A percentile compares a stretch with the other conserved stretches of the same genome.
These are phyloP conservation scores for Candida sakaeoensis DNA, from an alignment of 805 yeast genomes.

Conservation along the genomic window DNA sequence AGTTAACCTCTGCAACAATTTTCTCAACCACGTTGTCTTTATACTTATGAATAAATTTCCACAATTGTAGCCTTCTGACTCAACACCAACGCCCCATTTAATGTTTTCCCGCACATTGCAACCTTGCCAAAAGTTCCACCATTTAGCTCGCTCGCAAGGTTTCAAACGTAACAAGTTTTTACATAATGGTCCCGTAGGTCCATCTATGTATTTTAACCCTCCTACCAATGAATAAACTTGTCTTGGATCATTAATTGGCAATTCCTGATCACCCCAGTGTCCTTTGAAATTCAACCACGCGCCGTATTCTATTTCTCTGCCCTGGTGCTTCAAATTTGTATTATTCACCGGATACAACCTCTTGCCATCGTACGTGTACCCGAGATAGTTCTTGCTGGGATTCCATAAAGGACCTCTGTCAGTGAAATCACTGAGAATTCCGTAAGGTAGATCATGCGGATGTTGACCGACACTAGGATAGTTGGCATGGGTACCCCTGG, in stretches of 20 bases:
- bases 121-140: slow-evolving; percentile 89
- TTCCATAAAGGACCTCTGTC: slow-evolving; percentile 97
- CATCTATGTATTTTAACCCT: slow-evolving; percentile 87
- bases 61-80: slow-evolving; percentile 81
- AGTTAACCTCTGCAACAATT: slow-evolving; percentile 45
- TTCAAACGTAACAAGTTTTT: slow-evolving; percentile 68
- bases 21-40: slow-evolving; percentile 49
- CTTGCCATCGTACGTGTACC: slow-evolving; percentile 72
- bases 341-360: slow-evolving; percentile 41
- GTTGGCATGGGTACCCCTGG: slow-evolving; percentile 96
- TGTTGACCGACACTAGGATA: slow-evolving; percentile 96
- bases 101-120: slow-evolving; percentile 75
- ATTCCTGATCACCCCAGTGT: slow-evolving; percentile 85
- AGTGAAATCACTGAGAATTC: slow-evolving; percentile 86
- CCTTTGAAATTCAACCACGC: slow-evolving; percentile 82
- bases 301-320: slow-evolving; percentile 53
- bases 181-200: slow-evolving; percentile 85
- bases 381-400: slow-evolving; percentile 76
- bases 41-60: slow-evolving; percentile 58
- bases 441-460: slow-evolving; percentile 91
- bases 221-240: slow-evolving; percentile 81
- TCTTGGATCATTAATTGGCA: slow-evolving; percentile 65
- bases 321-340: slow-evolving; percentile 42
- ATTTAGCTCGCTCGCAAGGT: slow-evolving; percentile 80
- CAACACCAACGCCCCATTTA: slow-evolving; percentile 84